Evolutionary conservation across 208 protist genomes (phyloP).

Genomic region (Leishmania lainsoni): DNA sequence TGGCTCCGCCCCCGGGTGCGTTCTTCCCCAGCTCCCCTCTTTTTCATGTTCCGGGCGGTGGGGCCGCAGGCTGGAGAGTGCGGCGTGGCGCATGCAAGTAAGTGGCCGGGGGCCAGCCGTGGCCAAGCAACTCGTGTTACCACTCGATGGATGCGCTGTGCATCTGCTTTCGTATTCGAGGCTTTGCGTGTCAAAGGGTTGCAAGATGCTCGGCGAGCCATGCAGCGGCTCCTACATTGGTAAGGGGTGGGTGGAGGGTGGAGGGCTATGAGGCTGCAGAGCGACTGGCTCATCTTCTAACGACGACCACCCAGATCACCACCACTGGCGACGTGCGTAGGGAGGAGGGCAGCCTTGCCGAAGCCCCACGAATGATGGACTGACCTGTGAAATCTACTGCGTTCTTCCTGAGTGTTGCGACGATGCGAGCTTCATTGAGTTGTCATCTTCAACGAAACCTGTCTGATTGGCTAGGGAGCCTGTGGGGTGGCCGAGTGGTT

Average conservation of each 20-base stretch:
- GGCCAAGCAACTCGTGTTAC: constrained; percentile 81
- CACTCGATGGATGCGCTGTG: constrained; percentile 31
- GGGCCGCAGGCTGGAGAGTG: neutral
- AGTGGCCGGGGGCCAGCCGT: neutral
- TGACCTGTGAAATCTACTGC: constrained; percentile 14
- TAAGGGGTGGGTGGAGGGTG: neutral
- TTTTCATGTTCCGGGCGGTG: neutral
- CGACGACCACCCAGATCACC: neutral
- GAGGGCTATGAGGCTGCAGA: neutral
- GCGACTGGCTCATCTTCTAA: neutral
- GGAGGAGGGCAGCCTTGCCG: too few species aligned
- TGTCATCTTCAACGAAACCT: constrained; percentile 18
- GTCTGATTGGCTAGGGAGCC: neutral
- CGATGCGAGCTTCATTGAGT: constrained; percentile 16
- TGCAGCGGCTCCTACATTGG: neutral
- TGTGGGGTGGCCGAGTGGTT: neutral
- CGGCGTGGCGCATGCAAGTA: neutral
- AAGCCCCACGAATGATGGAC: constrained; percentile 7
- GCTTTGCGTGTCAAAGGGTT: constrained; percentile 80
- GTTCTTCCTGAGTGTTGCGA: constrained; percentile 16
- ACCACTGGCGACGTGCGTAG: neutral
- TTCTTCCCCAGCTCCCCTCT: neutral
- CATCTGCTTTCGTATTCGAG: constrained; percentile 40
- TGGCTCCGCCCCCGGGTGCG: neutral
- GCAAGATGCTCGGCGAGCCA: constrained; percentile 41